Base-by-base conservation (phyloP, 2,329 filamentous ascomycete genomes). In the Lecanicillium sp. region DNA sequence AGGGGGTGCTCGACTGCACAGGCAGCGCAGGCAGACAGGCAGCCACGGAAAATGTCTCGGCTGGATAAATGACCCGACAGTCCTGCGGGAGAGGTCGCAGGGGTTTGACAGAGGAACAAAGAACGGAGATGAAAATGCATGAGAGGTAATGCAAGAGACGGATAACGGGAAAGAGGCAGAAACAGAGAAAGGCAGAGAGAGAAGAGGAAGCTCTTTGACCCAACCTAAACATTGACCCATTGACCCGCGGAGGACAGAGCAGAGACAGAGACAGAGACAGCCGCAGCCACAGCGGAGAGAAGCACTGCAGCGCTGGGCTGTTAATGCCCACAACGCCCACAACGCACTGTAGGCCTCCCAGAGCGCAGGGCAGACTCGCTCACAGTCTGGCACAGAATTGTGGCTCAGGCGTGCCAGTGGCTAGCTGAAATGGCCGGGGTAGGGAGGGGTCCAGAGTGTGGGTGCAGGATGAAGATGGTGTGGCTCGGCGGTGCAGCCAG, bases 401-500 rank as follows among this genome's bases (percentile, higher is more conserved):
- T 47, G 36, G 36, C 44, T 24, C 75, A 64, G 70, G 72, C 62
- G 69, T 60, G 69, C 64, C 38, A 74, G 69, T 63, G 73, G 73
- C 62, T 71, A 66, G 55, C 75, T 63, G 59, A 75, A 76, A 63
- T 70, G 73, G 53, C 72, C 72, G 60, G 70, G 76, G 54, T 69
- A 73, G 59, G 44, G 36, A 29, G 44, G 44, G 39, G n/a, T n/a
- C n/a, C n/a, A n/a, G n/a, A n/a, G n/a, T n/a, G n/a, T n/a, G n/a
- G n/a, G n/a, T n/a, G n/a, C n/a, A n/a, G n/a, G n/a, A n/a, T n/a
- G n/a, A n/a, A n/a, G n/a, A n/a, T 35, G 14, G 8, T 32, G n/a
- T 37, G 42, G 42, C 29, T 47, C 44, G 21, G 21, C 44, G 29
- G 35, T 47, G 37, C 36, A 33, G n/a, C n/a, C n/a, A n/a, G n/a